Evolutionary conservation across 129 eudicot genomes (phyloP), one percentile per base, ranked within the genome.

Genomic region (Helichrysum umbraculigerum): DNA sequence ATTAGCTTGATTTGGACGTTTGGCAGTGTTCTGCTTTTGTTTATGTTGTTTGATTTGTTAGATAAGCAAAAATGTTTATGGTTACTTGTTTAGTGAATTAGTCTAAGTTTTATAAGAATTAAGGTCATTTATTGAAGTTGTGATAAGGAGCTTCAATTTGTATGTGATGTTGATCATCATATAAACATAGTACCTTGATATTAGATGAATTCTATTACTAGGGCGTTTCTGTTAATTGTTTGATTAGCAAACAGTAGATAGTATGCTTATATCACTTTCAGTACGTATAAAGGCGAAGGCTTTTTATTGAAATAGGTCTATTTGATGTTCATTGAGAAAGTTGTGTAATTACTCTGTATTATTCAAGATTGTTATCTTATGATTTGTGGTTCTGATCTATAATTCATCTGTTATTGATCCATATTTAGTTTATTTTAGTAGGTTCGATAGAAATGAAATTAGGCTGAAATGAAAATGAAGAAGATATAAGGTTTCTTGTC

Each of bases 401-500:
- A 61, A 17, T 15, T 68, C 42, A 6, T 34, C 6, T 67, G 32
- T 25, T n/a, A 6, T 7, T 7, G 59, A 69, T 68, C 30, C n/a
- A 10, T 42, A 20, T 29, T 5, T 60, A 7, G 35, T 61, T 14
- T 30, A 25, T 30, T 10, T 12, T 42, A 6, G 52, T 12, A 58
- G 77, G 11, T 7, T 78, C 0, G 62, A 4, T 70, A 42, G 29
- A 7, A 16, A 15, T 61, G 62, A 47, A 61, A 78, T 60, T 47
- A 32, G 62, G 62, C 7, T 32, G 56, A 32, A 71, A 70, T 11
- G 51, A 44, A 37, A 11, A 44, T 44, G 62, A 71, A 70, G 12
- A 70, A 70, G 42, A 71, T 71, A 61, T 9, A 10, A 50, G 16
- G 16, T 44, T 70, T 70, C 28, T 15, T 61, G 52, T 71, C 21